phyloP scores from a whole-genome alignment of 257 asterid genomes.

The Nicotiana benthamiana region DNA sequence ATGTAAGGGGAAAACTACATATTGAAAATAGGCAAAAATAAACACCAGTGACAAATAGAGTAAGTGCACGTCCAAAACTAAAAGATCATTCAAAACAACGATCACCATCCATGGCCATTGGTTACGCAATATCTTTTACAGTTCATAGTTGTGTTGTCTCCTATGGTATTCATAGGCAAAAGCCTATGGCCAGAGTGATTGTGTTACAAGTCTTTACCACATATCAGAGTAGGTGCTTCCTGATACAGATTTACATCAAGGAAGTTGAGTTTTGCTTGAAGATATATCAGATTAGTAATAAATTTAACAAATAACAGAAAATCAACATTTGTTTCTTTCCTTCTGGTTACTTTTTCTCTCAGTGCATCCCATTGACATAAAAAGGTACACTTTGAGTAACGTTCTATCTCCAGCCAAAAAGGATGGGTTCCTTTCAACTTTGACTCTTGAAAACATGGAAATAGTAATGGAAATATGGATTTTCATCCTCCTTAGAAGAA shows the following conservation, averaged over 20 bases:
- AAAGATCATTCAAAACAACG: background rate
- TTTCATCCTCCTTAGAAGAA: background rate
- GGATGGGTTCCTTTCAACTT: background rate
- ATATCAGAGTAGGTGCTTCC: background rate
- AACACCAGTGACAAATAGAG: background rate
- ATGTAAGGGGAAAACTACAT: background rate
- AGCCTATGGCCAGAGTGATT: background rate
- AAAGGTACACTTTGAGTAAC: background rate
- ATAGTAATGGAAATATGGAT: background rate
- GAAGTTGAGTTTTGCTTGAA: background rate
- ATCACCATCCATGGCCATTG: background rate
- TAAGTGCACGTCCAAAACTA: background rate
- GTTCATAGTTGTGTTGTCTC: background rate
- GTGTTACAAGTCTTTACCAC: background rate
- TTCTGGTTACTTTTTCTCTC: background rate
- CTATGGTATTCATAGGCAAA: background rate
- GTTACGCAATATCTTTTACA: background rate
- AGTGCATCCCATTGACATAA: background rate
- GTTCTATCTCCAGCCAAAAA: background rate
- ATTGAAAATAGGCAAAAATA: background rate
- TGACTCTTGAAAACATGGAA: background rate
- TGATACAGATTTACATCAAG: background rate
- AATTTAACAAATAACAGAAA: background rate
- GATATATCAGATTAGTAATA: background rate
- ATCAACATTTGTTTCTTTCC: background rate